Evolutionary conservation across 352 stramenopile genomes (phyloP).

Genomic region (Phytophthora europaea): DNA sequence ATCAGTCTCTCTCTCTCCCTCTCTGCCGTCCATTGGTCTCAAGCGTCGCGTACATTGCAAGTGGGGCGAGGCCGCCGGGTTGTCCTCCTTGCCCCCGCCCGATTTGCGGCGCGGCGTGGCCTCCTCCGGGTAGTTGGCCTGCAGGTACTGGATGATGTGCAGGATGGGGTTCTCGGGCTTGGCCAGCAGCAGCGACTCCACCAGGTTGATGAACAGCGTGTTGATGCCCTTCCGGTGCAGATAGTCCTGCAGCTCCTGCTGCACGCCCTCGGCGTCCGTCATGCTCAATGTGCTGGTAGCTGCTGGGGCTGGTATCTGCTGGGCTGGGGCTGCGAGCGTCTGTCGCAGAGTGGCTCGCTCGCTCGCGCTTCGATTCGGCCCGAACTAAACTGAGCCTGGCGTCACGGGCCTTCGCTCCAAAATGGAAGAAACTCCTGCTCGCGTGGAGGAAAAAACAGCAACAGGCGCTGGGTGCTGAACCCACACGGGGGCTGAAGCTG

Average conservation of each 20-base stretch:
- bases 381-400: constrained; percentile 42
- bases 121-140: constrained; percentile 90
- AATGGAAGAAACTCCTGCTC: constrained; percentile 44
- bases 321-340: constrained; percentile 14
- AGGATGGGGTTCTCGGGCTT: constrained; percentile 92
- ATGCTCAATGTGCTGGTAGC: constrained; percentile 44
- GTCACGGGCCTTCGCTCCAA: constrained; percentile 35
- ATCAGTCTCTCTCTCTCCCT: background rate
- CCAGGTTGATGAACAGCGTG: constrained; percentile 93
- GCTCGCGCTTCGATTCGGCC: background rate
- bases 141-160: constrained; percentile 93
- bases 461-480: constrained; percentile 32
- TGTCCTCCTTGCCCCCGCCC: constrained; percentile 49
- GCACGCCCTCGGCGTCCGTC: constrained; percentile 88
- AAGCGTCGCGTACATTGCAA: constrained; percentile 34
- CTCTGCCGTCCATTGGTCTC: background rate
- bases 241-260: constrained; percentile 93
- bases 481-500: constrained; percentile 3
- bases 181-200: constrained; percentile 90
- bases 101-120: constrained; percentile 56
- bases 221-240: constrained; percentile 94
- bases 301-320: constrained; percentile 1
- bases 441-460: constrained; percentile 20
- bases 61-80: constrained; percentile 55
- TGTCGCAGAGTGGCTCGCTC: background rate